phyloP scores from a whole-genome alignment of 129 eudicot species.

The Mikania micrantha region DNA sequence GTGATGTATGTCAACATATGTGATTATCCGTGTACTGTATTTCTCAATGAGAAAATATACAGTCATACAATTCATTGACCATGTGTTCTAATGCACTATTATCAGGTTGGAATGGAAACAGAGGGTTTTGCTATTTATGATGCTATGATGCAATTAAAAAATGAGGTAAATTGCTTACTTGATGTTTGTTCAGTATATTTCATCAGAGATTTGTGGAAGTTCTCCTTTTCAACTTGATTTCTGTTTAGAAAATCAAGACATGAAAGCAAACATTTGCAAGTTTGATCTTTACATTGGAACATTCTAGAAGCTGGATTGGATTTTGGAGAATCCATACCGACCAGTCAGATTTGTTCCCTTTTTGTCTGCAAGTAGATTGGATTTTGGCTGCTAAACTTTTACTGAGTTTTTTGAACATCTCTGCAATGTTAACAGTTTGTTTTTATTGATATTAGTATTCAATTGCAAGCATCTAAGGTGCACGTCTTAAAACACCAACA shows the following conservation, averaged over 20 bases:
- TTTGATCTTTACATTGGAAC: not conserved
- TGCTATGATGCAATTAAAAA: conserved; percentile 70
- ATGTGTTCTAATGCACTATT: not conserved
- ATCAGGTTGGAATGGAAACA: conserved; percentile 71
- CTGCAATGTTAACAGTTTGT: not conserved
- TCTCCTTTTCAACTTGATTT: not conserved
- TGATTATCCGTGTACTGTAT: not conserved
- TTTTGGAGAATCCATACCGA: too few relatives aligned
- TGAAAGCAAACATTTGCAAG: not conserved
- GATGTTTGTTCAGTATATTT: not conserved
- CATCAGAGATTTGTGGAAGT: not conserved
- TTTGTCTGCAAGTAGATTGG: not conserved
- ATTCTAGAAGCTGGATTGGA: not conserved
- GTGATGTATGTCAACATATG: not conserved
- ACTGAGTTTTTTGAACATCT: not conserved
- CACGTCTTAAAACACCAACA: not conserved
- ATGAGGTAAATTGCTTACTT: conserved; percentile 42
- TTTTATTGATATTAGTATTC: not conserved
- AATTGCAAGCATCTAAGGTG: conserved; percentile 6
- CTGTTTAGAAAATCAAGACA: not conserved
- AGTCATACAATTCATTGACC: not conserved
- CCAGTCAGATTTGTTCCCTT: not conserved
- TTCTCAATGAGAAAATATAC: not conserved
- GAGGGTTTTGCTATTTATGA: conserved; percentile 95
- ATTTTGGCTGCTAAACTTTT: not conserved